Evolutionary conservation across 2,329 filamentous ascomycete genomes (phyloP).

Genomic region (Colletotrichum tofieldiae): DNA sequence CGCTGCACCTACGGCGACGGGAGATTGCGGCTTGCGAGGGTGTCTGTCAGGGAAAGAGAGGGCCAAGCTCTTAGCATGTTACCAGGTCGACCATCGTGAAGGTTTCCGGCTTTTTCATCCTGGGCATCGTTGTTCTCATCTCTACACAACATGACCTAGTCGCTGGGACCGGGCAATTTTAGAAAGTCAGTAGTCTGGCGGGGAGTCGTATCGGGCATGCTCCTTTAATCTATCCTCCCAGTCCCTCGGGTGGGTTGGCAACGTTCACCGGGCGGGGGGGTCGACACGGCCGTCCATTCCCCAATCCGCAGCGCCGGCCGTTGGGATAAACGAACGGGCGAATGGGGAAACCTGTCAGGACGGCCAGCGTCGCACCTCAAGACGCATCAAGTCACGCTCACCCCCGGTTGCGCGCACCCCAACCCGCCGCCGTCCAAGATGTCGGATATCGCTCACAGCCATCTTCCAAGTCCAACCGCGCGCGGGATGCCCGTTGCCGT

Average conservation of each 20-base stretch:
- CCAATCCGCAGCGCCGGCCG: neutral
- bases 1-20: constrained; percentile 10
- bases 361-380: constrained; percentile 12
- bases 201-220: neutral
- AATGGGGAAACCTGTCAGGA: neutral
- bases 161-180: neutral
- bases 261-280: neutral
- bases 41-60: neutral
- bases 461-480: neutral
- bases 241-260: neutral
- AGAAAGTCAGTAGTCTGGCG: neutral
- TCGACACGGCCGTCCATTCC: neutral
- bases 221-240: neutral
- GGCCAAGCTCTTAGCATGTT: constrained; percentile 14
- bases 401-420: neutral
- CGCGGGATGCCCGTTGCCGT: neutral
- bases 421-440: neutral
- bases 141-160: neutral
- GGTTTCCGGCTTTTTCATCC: neutral
- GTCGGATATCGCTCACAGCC: neutral
- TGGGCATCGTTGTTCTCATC: neutral
- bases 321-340: neutral
- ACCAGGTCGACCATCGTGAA: constrained; percentile 6
- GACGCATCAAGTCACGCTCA: constrained; percentile 13
- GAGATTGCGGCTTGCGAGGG: constrained; percentile 14